These are phyloP conservation scores for Aspergillus floridensis DNA, from an alignment of 2,329 filamentous ascomycete genomes.

Conservation along the genomic window DNA sequence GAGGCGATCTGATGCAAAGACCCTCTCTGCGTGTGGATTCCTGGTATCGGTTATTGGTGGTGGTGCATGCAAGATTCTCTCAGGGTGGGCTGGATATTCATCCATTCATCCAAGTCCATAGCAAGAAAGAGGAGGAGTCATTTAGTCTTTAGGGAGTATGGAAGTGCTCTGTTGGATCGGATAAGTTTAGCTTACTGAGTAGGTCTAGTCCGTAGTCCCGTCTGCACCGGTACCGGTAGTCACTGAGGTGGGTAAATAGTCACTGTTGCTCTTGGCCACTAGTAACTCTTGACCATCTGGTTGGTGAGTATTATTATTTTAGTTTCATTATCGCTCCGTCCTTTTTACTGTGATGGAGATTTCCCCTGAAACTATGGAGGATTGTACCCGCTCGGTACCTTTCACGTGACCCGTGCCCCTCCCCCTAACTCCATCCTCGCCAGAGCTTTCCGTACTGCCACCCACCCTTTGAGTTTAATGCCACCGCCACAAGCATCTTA, in stretches of 20 bases:
- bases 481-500: neutral
- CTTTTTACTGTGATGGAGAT: neutral
- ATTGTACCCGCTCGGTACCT: neutral
- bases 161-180: neutral
- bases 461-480: neutral
- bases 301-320: neutral
- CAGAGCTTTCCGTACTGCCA: neutral
- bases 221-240: neutral
- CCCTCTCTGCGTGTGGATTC: conserved; percentile 4
- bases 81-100: neutral
- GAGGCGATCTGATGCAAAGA: conserved; percentile 3
- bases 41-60: neutral
- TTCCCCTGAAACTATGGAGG: neutral
- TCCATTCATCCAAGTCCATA: neutral
- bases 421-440: neutral
- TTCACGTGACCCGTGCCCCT: neutral
- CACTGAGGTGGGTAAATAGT: neutral
- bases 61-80: neutral
- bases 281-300: neutral
- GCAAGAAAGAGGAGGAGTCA: neutral
- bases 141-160: neutral
- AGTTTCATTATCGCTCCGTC: neutral
- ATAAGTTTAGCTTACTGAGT: neutral
- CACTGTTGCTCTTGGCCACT: neutral
- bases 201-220: neutral